Evolutionary conservation across 1,139 yeast species (phyloP).

Genomic region (Candida sojae): DNA sequence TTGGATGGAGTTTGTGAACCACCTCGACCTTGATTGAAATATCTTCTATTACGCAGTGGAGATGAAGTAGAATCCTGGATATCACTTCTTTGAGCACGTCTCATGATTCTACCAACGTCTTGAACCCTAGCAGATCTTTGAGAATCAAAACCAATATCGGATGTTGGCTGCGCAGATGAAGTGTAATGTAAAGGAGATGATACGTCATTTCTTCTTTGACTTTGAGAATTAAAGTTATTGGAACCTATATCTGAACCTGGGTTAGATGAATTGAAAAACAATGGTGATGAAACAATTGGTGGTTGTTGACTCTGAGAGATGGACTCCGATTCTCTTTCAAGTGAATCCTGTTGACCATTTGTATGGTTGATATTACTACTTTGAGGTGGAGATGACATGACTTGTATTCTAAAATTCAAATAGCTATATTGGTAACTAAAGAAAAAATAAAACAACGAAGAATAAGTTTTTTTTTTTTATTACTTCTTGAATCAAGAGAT

Average conservation of each 20-base stretch:
- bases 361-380: conserved; percentile 21
- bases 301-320: conserved; percentile 38
- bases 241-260: conserved; percentile 36
- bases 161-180: conserved; percentile 40
- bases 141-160: conserved; percentile 26
- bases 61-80: conserved; percentile 43
- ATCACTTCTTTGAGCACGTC: conserved; percentile 46
- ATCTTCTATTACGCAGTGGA: conserved; percentile 40
- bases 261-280: conserved; percentile 58
- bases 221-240: conserved; percentile 21
- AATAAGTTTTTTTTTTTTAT: not conserved
- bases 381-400: conserved; percentile 34
- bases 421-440: conserved; percentile 1
- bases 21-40: conserved; percentile 19
- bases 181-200: conserved; percentile 52
- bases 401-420: not conserved
- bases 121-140: conserved; percentile 35
- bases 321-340: conserved; percentile 27
- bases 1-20: conserved; percentile 12
- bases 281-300: conserved; percentile 63
- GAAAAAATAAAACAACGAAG: not conserved
- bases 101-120: conserved; percentile 45
- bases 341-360: conserved; percentile 10
- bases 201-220: conserved; percentile 20
- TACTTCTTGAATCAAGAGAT: not conserved